phyloP scores from a whole-genome alignment of 2,329 filamentous ascomycete genomes.

The Paecilomyces fulvus region DNA sequence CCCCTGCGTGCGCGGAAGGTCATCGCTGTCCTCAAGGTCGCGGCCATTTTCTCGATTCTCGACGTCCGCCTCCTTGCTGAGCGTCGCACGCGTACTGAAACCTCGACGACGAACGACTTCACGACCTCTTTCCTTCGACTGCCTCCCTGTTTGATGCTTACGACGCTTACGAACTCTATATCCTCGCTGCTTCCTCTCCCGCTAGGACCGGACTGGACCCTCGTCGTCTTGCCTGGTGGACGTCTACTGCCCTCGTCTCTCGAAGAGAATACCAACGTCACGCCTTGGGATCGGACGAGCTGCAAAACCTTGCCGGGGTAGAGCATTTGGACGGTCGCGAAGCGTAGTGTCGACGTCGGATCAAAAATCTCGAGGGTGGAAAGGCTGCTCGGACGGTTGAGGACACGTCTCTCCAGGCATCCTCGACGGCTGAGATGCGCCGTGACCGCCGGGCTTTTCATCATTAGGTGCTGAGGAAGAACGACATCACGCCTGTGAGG shows the following conservation, averaged over 20 bases:
- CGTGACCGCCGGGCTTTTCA: conserved; percentile 4
- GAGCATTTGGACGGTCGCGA: neutral
- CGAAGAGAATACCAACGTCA: neutral
- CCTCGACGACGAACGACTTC: neutral
- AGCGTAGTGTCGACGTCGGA: neutral
- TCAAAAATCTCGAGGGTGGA: neutral
- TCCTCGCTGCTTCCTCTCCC: conserved; percentile 1
- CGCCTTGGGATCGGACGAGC: neutral
- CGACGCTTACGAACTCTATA: neutral
- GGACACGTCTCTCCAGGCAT: neutral
- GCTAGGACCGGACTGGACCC: neutral
- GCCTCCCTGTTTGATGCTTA: neutral
- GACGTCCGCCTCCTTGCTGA: neutral
- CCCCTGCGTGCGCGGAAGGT: neutral
- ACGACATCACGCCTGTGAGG: conserved; percentile 12
- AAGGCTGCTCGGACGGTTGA: neutral
- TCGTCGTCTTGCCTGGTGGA: neutral
- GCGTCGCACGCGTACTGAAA: neutral
- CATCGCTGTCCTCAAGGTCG: neutral
- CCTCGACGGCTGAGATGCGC: conserved; percentile 8
- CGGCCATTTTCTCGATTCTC: neutral
- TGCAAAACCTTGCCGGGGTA: neutral
- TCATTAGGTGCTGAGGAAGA: conserved; percentile 11
- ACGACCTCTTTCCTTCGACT: neutral
- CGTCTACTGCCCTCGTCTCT: neutral